Evolutionary conservation across 768 basidiomycete species (phyloP).

Genomic region (Peribolospora kevripleyi): DNA sequence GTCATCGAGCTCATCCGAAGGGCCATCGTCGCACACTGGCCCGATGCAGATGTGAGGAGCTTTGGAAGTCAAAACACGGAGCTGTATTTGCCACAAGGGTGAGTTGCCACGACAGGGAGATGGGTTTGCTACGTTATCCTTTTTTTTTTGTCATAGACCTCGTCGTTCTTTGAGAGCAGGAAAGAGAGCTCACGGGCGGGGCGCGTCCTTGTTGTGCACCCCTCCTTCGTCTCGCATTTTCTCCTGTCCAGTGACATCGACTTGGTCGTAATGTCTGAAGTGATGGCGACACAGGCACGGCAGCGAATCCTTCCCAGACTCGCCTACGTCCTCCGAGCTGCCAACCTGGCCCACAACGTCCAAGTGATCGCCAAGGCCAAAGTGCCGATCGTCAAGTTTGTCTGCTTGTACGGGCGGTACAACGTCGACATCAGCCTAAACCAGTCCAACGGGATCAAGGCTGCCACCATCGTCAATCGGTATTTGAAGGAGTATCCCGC

Average conservation of each 20-base stretch:
- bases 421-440: conserved; percentile 87
- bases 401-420: conserved; percentile 46
- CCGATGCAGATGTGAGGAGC: conserved; percentile 54
- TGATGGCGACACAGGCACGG: conserved; percentile 47
- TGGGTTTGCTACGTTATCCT: no score
- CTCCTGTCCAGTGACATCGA: conserved; percentile 60
- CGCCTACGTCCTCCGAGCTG: conserved; percentile 48
- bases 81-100: conserved; percentile 81
- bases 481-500: conserved; percentile 56
- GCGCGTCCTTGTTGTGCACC: not conserved
- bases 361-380: conserved; percentile 77
- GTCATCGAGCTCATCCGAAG: conserved; percentile 44
- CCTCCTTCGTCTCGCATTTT: not conserved
- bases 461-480: conserved; percentile 53
- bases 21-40: conserved; percentile 39
- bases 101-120: conserved; percentile 15
- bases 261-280: conserved; percentile 56
- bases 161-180: no score
- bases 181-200: no score
- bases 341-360: conserved; percentile 49
- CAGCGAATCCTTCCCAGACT: conserved; percentile 43
- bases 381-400: conserved; percentile 91
- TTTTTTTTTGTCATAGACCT: not conserved
- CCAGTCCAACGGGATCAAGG: conserved; percentile 57
- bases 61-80: conserved; percentile 89